Evolutionary conservation across 1,284 basidiomycete species (phyloP).

Genomic region (Phellopilus nigrolimitatus): DNA sequence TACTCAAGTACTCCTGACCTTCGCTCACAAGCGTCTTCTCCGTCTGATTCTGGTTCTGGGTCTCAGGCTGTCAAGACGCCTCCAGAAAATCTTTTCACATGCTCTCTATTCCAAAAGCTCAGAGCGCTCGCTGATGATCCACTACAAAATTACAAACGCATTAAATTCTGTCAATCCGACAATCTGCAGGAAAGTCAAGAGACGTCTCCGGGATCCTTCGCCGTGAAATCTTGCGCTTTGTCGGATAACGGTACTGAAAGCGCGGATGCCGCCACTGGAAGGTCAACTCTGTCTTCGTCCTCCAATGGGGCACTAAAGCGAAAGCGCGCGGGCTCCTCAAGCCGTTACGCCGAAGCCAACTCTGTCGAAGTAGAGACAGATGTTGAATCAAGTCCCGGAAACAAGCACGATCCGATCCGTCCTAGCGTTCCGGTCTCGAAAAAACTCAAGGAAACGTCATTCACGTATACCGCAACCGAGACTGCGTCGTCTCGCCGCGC

Average conservation of each 20-base stretch:
- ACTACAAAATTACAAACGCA: neutral
- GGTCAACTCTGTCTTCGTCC: no score
- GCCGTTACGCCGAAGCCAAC: neutral
- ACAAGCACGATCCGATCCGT: neutral
- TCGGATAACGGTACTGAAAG: neutral
- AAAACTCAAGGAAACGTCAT: constrained; percentile 17
- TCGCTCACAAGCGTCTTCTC: constrained; percentile 6
- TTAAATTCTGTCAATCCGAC: neutral
- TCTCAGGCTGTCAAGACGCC: constrained; percentile 13
- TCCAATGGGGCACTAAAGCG: constrained; percentile 8
- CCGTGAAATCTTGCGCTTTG: neutral
- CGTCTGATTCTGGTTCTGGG: neutral
- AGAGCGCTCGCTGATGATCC: constrained; percentile 1
- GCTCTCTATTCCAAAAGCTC: constrained; percentile 10
- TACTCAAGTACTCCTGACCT: constrained; percentile 20
- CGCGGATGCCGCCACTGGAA: neutral
- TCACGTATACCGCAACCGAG: constrained; percentile 12
- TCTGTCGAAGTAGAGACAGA: no score
- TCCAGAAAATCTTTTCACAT: constrained; percentile 9
- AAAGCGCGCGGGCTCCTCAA: constrained; percentile 7
- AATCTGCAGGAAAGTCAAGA: neutral
- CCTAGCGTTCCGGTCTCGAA: constrained; percentile 6
- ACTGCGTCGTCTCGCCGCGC: constrained; percentile 17
- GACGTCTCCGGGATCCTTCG: neutral
- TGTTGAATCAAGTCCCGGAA: neutral